Evolutionary conservation across 1,284 basidiomycete species (phyloP), one percentile per base, ranked within the genome.

Genomic region (Fomitiporia mediterranea): DNA sequence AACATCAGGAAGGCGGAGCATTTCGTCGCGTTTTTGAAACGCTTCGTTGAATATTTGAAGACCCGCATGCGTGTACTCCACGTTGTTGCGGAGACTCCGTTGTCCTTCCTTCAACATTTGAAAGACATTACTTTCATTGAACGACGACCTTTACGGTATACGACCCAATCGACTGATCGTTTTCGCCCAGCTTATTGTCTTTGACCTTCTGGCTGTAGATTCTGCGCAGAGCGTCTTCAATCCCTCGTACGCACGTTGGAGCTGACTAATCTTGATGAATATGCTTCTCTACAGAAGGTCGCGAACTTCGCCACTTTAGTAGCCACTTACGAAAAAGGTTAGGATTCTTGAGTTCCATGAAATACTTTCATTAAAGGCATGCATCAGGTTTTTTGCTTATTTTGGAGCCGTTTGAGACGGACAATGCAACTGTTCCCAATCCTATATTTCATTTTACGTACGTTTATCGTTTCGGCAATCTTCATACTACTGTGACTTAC

Each of bases 91-190:
- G 97, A 99, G 71, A 99, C 97, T 3, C 97, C 97, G 0, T 76
- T 92, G n/a, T 98, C 95, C 1, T 99, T 99, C 71, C 73, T 99
- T 40, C 97, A 98, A 66, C 97, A 99, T 73, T 77, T 99, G 48
- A 99, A 98, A 72, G 97, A 99, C 67, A 98, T 99, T 64, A 99
- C 97, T 9, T 99, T 94, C 69, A 99, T 99, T 64, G 97, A 99
- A 69, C 81, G 92, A 61, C 81, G 96, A 62, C 97, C 97, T n/a
- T 74, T 99, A 56, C 82, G 90, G 93, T 89, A 66, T 59, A 77
- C 21, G 23, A 28, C 32, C 27, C 47, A 49, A 55, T 43, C 55
- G 35, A 23, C 32, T 58, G 53, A 19, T 43, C 6, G 27, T 43
- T 19, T 7, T 25, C 27, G 42, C 27, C n/a, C n/a, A 23, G 59